These are phyloP conservation scores for Rhexocercosporidium sp. DNA, from an alignment of 2,329 filamentous ascomycete genomes.

Conservation along the genomic window DNA sequence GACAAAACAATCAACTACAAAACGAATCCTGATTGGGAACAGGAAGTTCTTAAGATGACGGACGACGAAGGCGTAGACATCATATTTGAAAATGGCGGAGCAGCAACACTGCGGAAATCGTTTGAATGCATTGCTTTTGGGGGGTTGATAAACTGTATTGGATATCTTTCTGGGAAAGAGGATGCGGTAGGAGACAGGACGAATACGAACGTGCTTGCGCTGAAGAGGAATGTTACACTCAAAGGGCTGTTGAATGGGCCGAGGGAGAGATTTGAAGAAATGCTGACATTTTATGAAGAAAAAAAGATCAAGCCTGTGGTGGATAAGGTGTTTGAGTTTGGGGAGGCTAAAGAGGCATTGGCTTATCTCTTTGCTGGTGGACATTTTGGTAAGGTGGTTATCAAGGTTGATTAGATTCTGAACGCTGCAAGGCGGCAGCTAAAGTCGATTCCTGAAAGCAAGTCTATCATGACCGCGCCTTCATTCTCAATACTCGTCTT, in stretches of 20 bases:
- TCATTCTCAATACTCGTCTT: no score
- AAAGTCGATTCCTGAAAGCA: no score
- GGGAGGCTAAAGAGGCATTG: conserved; percentile 52
- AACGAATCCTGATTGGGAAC: conserved; percentile 57
- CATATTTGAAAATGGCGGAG: conserved; percentile 61
- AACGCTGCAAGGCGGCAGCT: no score
- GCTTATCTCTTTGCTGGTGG: conserved; percentile 53
- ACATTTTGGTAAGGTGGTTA: conserved; percentile 53
- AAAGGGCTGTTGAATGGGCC: conserved; percentile 67
- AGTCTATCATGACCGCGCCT: no score
- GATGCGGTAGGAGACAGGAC: conserved; percentile 58
- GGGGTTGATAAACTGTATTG: conserved; percentile 58
- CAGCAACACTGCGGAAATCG: conserved; percentile 56
- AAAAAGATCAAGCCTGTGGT: conserved; percentile 54
- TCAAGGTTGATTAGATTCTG: conserved; percentile 18
- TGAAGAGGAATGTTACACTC: conserved; percentile 49
- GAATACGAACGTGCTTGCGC: conserved; percentile 63
- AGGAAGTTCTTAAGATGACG: conserved; percentile 53
- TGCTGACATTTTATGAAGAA: conserved; percentile 53
- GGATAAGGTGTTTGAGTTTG: conserved; percentile 53
- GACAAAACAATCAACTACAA: conserved; percentile 60
- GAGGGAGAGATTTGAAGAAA: conserved; percentile 58
- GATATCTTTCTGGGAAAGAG: conserved; percentile 57
- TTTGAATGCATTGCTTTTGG: conserved; percentile 60
- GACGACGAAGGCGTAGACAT: conserved; percentile 54